Evolutionary conservation across 2,329 filamentous ascomycete species (phyloP).

Genomic region (Daldinia sp.): DNA sequence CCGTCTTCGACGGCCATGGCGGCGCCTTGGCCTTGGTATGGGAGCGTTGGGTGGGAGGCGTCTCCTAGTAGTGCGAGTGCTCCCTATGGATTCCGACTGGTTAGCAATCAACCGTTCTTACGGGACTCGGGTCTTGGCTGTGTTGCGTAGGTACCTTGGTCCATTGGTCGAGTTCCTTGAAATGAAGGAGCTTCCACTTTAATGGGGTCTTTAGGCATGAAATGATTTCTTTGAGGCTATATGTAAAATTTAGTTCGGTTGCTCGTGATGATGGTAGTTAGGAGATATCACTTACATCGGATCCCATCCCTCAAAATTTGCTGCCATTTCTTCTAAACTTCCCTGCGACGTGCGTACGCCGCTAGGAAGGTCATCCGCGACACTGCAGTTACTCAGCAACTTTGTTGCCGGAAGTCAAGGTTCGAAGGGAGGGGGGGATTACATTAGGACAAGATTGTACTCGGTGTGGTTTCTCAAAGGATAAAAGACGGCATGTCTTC

Average conservation of each 20-base stretch:
- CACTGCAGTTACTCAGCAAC: neutral
- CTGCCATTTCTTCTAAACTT: neutral
- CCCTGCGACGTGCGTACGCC: neutral
- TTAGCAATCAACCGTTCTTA: neutral
- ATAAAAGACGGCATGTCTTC: neutral
- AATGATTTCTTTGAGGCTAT: neutral
- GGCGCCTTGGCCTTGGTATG: neutral
- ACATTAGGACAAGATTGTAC: neutral
- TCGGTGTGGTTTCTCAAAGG: neutral
- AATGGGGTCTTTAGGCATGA: neutral
- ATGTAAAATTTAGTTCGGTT: neutral
- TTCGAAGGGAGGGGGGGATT: neutral
- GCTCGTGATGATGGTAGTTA: neutral
- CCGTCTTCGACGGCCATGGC: neutral
- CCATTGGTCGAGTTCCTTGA: neutral
- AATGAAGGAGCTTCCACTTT: neutral
- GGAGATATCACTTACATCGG: neutral
- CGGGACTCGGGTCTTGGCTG: neutral
- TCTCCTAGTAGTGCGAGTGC: neutral
- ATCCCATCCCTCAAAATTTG: neutral
- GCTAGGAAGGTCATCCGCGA: neutral
- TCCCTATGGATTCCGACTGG: neutral
- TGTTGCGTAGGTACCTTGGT: neutral
- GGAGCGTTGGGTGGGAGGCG: neutral
- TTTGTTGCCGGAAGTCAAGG: no score